A percentile compares a stretch with the other conserved stretches of the same genome.
Evolutionary conservation across 1,284 basidiomycete species (phyloP).

Genomic region (Apiotrichum sp.): DNA sequence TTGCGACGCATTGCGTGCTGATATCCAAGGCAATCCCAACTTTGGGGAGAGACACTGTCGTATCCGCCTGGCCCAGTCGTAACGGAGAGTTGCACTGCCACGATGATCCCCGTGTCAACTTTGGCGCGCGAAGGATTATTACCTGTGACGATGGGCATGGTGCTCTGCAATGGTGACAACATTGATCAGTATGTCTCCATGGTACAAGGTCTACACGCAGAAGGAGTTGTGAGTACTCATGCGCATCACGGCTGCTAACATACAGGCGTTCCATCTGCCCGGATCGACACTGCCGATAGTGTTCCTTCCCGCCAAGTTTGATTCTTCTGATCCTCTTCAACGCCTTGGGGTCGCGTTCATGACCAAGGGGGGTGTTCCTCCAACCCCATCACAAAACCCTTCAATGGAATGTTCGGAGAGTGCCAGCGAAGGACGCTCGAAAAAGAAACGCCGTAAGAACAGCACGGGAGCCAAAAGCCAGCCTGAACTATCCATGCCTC

Average conservation of each 20-base stretch:
- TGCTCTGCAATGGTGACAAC: constrained; percentile 38
- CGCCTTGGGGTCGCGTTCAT: constrained; percentile 42
- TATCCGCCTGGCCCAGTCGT: constrained; percentile 23
- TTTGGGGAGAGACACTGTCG: constrained; percentile 27
- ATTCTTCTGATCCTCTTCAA: constrained; percentile 36
- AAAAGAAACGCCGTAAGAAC: too few relatives aligned
- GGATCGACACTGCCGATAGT: constrained; percentile 32
- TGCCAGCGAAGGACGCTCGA: background rate
- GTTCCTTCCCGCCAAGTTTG: constrained; percentile 44
- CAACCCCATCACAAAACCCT: background rate
- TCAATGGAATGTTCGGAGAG: background rate
- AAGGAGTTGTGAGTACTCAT: constrained; percentile 37
- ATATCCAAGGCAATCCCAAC: constrained; percentile 34
- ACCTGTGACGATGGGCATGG: constrained; percentile 44
- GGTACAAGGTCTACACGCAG: constrained; percentile 41
- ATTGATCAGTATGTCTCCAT: constrained; percentile 33
- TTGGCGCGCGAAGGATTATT: constrained; percentile 40
- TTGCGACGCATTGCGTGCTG: too few relatives aligned
- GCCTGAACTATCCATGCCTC: background rate
- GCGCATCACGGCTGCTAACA: background rate
- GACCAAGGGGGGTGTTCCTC: constrained; percentile 33
- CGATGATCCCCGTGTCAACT: constrained; percentile 43
- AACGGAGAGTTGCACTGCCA: constrained; percentile 27
- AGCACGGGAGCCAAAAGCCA: background rate
- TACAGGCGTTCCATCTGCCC: constrained; percentile 39